These are phyloP conservation scores for Metarhizium anisopliae DNA, from an alignment of 2,329 filamentous ascomycete species.

Conservation along the genomic window DNA sequence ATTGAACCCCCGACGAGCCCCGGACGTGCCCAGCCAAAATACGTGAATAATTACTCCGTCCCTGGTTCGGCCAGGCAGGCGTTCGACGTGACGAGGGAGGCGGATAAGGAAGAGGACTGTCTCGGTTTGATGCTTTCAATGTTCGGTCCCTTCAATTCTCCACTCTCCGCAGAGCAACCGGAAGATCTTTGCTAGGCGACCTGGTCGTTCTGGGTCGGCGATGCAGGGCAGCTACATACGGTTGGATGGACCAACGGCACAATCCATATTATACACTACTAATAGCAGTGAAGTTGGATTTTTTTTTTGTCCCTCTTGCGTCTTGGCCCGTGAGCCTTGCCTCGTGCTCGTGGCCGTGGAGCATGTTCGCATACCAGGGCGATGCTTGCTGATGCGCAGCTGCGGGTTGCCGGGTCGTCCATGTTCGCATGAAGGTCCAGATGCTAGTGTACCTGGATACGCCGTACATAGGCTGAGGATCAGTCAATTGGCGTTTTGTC, in stretches of 20 bases:
- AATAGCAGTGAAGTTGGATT: too few relatives aligned
- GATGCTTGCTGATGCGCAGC: background rate
- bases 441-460: background rate
- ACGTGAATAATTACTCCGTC: too few relatives aligned
- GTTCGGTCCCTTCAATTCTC: slow-evolving; percentile 5
- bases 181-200: background rate
- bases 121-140: background rate
- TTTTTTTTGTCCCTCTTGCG: background rate
- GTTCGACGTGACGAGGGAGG: slow-evolving; percentile 3
- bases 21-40: too few relatives aligned
- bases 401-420: background rate
- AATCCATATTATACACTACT: too few relatives aligned
- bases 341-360: background rate
- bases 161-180: slow-evolving; percentile 7
- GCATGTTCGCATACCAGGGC: background rate
- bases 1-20: too few relatives aligned
- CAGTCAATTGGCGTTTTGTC: background rate
- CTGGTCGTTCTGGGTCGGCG: background rate
- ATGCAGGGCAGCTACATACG: background rate
- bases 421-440: background rate
- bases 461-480: background rate
- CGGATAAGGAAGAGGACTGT: background rate
- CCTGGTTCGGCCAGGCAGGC: too few relatives aligned
- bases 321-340: background rate
- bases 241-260: background rate